Base-by-base conservation (phyloP, 2,329 filamentous ascomycete species). In the Zasmidium citrigriseum region DNA sequence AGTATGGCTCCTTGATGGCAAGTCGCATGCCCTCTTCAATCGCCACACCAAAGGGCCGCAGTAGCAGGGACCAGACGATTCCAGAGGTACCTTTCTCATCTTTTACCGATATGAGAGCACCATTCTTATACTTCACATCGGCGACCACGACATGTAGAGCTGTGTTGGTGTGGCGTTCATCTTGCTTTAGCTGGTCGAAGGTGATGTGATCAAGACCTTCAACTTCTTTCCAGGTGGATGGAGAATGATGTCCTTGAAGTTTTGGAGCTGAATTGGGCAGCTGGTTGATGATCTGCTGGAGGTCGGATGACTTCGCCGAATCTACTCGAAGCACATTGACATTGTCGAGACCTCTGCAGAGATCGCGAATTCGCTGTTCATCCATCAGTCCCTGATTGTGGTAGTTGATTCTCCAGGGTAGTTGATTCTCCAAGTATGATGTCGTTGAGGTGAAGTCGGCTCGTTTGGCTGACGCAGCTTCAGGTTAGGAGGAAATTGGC, bases 1-100 rank as follows among this genome's bases (percentile, higher is more conserved):
- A 51, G 46, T 53, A 53, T 9, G 56, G 56, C 44, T 58, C 56
- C 16, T 50, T 49, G 27, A 61, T 55, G 25, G 49, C 52, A 14
- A 52, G 29, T 27, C 29, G 51, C 29, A 54, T 54, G 27, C 41
- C 25, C 4, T 38, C n/a, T 12, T 38, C 9, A 4, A 44, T 22
- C 11, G 38, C 38, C 11, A 29, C 5, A 12, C 55, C 56, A 7
- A 57, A 49, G 41, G 59, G 56, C 4, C 50, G 49, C n/a, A 38
- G 14, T 1, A 58, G 24, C 5, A 58, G 29, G 2, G 59, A 58
- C 55, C 52, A 58, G 18, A 61, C 55, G 18, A 49, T 18, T 11
- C 45, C 41, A 16, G 22, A 12, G 11, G 11, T 14, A 24, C 41
- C 48, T 21, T 21, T 10, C 2, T 47, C 20, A 34, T 58, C 52